phyloP scores from a whole-genome alignment of 192 early-diverging fungal genomes.

The Dimargaris xerosporica region DNA sequence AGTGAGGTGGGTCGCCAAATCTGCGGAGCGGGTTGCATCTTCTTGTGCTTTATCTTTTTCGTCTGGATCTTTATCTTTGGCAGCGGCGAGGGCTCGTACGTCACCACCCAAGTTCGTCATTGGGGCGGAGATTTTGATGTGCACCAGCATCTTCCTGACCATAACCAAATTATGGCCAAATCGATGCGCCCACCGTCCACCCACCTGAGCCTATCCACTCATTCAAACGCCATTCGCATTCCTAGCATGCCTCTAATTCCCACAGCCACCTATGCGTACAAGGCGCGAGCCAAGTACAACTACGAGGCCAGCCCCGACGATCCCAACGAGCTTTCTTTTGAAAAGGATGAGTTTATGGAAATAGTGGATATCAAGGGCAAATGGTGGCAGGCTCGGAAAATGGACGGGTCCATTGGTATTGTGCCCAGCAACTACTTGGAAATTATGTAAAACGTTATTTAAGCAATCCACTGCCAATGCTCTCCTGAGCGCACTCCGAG shows the following conservation, averaged over 20 bases:
- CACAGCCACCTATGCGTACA: constrained; percentile 33
- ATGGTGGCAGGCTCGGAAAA: constrained; percentile 90
- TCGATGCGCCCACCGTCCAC: constrained; percentile 16
- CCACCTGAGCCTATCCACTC: constrained; percentile 21
- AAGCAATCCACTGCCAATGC: too few relatives aligned
- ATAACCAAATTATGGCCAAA: constrained; percentile 17
- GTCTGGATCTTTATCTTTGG: constrained; percentile 57
- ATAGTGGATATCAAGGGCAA: constrained; percentile 85
- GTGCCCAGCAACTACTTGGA: constrained; percentile 74
- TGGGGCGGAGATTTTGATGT: constrained; percentile 21
- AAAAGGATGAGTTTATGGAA: constrained; percentile 73
- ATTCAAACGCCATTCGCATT: constrained; percentile 22
- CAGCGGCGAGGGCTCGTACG: constrained; percentile 38
- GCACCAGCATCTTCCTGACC: constrained; percentile 14
- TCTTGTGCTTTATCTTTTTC: constrained; percentile 32
- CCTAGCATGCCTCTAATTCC: constrained; percentile 25
- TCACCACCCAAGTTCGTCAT: constrained; percentile 23
- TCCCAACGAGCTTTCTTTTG: constrained; percentile 79
- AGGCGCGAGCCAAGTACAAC: constrained; percentile 53
- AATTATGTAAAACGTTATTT: constrained; percentile 17
- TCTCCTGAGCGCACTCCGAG: too few relatives aligned
- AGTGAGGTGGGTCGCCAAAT: constrained; percentile 23
- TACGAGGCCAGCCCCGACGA: constrained; percentile 84
- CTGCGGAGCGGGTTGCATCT: constrained; percentile 29
- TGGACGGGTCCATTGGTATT: constrained; percentile 69